Base-by-base conservation (phyloP, 345 rosid genomes). In the Citrus trifoliata region DNA sequence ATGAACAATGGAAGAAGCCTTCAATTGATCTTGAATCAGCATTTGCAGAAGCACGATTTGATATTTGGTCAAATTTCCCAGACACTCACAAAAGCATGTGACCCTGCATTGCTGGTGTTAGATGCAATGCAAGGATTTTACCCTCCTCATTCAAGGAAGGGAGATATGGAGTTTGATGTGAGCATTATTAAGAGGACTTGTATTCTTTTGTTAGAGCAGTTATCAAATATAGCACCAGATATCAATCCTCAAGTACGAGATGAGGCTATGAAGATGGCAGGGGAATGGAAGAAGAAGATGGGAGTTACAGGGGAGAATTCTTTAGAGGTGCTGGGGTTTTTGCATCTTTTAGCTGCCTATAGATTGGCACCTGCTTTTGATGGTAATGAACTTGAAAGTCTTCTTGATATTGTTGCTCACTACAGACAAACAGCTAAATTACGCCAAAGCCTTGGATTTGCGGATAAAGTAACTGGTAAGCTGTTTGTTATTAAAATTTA, bases 91-190 rank as follows among this genome's bases (percentile, higher is more conserved):
- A 46, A 65, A 30, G 88, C 87, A 12, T 46, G 82, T 4, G 84
- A 90, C 63, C 97, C 97, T 51, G 89, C 89, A 24, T 87, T 85
- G 83, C 87, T 92, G 72, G 94, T 89, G 71, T 76, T 92, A 68
- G 91, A 86, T 82, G 88, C 91, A 48, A 78, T 92, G 76, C 70
- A 85, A 75, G 87, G 86, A 60, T 87, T 88, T 75, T 81, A 76
- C 74, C 84, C 87, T 25, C 53, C 77, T 62, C 82, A 78, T 66
- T 77, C 80, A 75, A 82, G 60, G 71, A 79, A 76, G 6, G 82
- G 77, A 42, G 74, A 40, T 33, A 21, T 35, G 63, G 79, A 80
- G 78, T 84, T 76, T 68, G 84, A 87, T 62, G 78, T 65, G 59
- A 67, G 40, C 75, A 70, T 76, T 79, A 82, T 86, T 10, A 83